Base-by-base conservation (phyloP, 1,139 yeast species). In the Taiozyma sp. region DNA sequence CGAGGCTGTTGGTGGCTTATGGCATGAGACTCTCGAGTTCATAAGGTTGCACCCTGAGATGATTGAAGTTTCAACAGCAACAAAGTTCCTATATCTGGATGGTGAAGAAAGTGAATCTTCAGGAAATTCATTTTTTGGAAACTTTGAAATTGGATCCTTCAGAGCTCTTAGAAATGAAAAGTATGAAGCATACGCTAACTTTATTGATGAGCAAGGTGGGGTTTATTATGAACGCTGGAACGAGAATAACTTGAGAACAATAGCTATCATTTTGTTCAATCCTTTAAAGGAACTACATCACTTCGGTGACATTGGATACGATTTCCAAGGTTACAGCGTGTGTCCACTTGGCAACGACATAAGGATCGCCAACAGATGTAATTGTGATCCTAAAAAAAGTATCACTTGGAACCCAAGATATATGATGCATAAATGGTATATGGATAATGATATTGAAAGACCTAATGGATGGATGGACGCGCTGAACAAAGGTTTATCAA, bases 171-270 rank as follows among this genome's bases (percentile, higher is more conserved):
- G 96, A 61, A 70, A 81, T 10, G 75, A 79, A 44, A 83, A 84
- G 3, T 91, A 91, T 67, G 66, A 74, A 14, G 77, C 76, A 44
- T 91, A 83, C 69, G 91, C 91, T 63, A 81, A 87, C 27, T 70
- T 75, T 59, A 75, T 91, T 60, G 97, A 91, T 66, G 64, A 74
- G 54, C 76, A 84, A 1, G 97, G 97, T 43, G 96, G 96, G 4
- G 91, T 91, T 72, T 91, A 87, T 72, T 91, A 91, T 68, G 97
- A 91, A 67, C 76, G 97, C 66, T 91, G 97, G 97, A 97, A 96
- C 36, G 97, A 90, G 68, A 97, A 97, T 0, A 96, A 97, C 5
- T 81, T 90, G 24, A 96, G 89, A 69, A 84, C 96, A 3, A 80
- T 90, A 57, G 92, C 93, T 1, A 93, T 90, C 1, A 75, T 96